These are phyloP conservation scores for Colletotrichum magnum DNA, from an alignment of 2,329 filamentous ascomycete species.

Conservation along the genomic window DNA sequence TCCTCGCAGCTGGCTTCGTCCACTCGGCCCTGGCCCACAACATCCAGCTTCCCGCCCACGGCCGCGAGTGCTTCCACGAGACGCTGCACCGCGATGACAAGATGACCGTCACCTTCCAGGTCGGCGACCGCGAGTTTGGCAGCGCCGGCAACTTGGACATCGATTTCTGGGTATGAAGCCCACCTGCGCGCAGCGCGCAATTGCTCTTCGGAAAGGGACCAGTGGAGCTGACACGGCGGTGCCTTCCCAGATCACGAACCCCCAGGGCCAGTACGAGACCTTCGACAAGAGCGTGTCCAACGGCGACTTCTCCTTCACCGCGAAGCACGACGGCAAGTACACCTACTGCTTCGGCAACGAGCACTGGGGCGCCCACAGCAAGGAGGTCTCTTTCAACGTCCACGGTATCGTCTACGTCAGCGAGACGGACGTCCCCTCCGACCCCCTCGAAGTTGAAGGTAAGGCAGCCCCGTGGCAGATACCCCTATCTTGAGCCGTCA, in stretches of 20 bases:
- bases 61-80: slow-evolving; percentile 98
- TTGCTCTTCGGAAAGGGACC: background rate
- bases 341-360: slow-evolving; percentile 99
- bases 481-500: background rate
- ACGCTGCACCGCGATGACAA: slow-evolving; percentile 91
- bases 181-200: background rate
- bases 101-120: slow-evolving; percentile 99
- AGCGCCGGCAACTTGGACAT: slow-evolving; percentile 95
- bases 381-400: slow-evolving; percentile 99
- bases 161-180: slow-evolving; percentile 88
- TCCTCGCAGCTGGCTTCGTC: slow-evolving; percentile 58
- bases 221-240: slow-evolving; percentile 40
- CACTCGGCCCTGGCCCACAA: slow-evolving; percentile 86
- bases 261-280: slow-evolving; percentile 80
- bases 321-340: slow-evolving; percentile 88
- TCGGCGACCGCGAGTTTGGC: slow-evolving; percentile 96
- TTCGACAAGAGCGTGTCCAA: slow-evolving; percentile 87
- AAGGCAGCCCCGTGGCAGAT: slow-evolving; percentile 46
- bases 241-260: slow-evolving; percentile 78
- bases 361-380: slow-evolving; percentile 95
- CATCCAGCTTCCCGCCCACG: slow-evolving; percentile 93
- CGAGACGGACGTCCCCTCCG: slow-evolving; percentile 85
- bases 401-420: slow-evolving; percentile 98
- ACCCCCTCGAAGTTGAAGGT: slow-evolving; percentile 94
- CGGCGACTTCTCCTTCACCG: slow-evolving; percentile 94